These are phyloP conservation scores for Globisporangium rhizosaccharum DNA, from an alignment of 352 stramenopile genomes.

Conservation along the genomic window DNA sequence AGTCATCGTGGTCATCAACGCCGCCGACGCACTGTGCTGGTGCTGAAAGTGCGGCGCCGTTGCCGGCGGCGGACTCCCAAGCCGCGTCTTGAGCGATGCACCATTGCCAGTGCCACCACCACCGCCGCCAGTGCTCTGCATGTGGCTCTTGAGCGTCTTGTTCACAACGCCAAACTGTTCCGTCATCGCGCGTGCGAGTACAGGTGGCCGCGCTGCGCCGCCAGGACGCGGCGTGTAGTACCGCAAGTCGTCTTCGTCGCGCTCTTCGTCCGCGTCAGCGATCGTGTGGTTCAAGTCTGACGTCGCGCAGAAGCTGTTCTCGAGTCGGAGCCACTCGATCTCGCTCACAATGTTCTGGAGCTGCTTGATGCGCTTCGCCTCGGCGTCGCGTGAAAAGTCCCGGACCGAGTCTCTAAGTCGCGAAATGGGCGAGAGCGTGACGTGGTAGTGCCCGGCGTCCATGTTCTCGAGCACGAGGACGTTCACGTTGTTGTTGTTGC, in stretches of 20 bases:
- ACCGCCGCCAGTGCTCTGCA: not conserved
- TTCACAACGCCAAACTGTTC: conserved; percentile 20
- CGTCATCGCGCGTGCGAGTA: conserved; percentile 21
- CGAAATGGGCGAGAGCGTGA: conserved; percentile 78
- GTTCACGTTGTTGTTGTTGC: conserved; percentile 71
- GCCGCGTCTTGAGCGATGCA: not conserved
- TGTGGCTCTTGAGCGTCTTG: not conserved
- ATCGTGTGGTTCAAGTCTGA: conserved; percentile 69
- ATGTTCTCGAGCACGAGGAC: conserved; percentile 80
- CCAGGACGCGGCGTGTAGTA: conserved; percentile 61
- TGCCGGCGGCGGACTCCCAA: conserved; percentile 1
- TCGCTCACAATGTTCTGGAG: conserved; percentile 74
- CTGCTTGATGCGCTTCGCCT: conserved; percentile 76
- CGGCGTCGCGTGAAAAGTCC: conserved; percentile 63
- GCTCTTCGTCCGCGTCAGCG: conserved; percentile 39
- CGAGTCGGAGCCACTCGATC: conserved; percentile 78
- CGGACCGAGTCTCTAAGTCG: conserved; percentile 60
- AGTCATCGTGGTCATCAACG: conserved; percentile 5
- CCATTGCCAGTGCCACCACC: not conserved
- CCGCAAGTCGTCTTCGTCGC: conserved; percentile 51
- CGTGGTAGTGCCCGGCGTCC: conserved; percentile 81
- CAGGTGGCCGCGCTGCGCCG: conserved; percentile 15
- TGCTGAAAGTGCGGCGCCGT: conserved; percentile 27
- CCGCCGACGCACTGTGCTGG: conserved; percentile 33
- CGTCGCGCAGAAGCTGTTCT: conserved; percentile 81